Conservation (phyloP, 495 filamentous ascomycete species). For the Annulohypoxylon moriforme region DNA sequence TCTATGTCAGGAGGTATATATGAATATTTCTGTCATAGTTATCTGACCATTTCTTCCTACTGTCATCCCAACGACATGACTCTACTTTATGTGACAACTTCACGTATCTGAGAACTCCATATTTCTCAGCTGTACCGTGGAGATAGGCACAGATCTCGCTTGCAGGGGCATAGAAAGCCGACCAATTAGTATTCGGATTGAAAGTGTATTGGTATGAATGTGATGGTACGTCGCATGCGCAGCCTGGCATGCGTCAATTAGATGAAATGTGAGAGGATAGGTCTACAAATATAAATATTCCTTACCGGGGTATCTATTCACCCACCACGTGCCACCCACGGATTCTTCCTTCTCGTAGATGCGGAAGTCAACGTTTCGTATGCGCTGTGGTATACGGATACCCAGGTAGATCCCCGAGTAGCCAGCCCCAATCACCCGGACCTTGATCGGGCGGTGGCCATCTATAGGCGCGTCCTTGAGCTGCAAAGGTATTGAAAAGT, state of each 20-base stretch:
- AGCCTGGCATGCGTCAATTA: slow-evolving; percentile 41
- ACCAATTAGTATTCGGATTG: slow-evolving; percentile 73
- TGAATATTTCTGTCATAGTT: neutral
- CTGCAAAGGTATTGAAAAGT: slow-evolving; percentile 35
- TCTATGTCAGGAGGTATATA: neutral
- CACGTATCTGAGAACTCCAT: slow-evolving; percentile 62
- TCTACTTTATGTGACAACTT: slow-evolving; percentile 55
- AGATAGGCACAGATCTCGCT: slow-evolving; percentile 73
- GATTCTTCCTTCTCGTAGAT: slow-evolving; percentile 59
- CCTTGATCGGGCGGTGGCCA: slow-evolving; percentile 57
- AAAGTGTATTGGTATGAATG: slow-evolving; percentile 74
- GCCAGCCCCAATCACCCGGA: slow-evolving; percentile 62
- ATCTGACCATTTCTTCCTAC: slow-evolving; percentile 63
- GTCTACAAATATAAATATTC: neutral
- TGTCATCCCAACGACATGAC: slow-evolving; percentile 65
- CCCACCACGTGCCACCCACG: slow-evolving; percentile 59
- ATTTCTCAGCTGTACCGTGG: slow-evolving; percentile 67
- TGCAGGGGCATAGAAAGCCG: slow-evolving; percentile 71
- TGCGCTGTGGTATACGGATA: slow-evolving; percentile 55
- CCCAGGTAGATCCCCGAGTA: slow-evolving; percentile 59
- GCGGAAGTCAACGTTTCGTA: slow-evolving; percentile 55
- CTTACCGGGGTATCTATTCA: slow-evolving; percentile 59
- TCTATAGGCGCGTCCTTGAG: slow-evolving; percentile 59
- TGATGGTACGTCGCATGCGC: slow-evolving; percentile 60
- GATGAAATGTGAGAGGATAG: neutral